These are phyloP conservation scores for Colletotrichum sp. DNA, from an alignment of 2,329 filamentous ascomycete species.

Conservation along the genomic window DNA sequence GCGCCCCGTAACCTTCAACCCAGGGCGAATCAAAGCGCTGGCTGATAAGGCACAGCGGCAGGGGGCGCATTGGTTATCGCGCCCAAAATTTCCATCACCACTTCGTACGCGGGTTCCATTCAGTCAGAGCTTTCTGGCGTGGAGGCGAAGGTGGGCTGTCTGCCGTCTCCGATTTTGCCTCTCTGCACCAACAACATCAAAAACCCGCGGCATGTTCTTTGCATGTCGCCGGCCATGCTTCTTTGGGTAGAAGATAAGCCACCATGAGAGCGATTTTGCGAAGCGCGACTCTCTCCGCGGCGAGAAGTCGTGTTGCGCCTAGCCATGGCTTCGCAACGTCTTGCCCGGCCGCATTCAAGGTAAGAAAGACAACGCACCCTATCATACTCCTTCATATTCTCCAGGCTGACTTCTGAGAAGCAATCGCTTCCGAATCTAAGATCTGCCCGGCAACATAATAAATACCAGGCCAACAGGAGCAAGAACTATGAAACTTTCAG, in stretches of 20 bases:
- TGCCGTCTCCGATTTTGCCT: neutral
- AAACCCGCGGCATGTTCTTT: neutral
- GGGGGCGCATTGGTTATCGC: conserved; percentile 11
- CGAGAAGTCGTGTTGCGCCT: neutral
- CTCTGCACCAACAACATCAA: neutral
- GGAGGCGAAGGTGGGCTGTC: neutral
- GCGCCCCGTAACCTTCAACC: neutral
- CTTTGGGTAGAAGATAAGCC: neutral
- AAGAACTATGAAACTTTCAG: conserved; percentile 19
- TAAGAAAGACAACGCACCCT: neutral
- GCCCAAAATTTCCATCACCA: conserved; percentile 12
- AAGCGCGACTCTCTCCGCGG: neutral
- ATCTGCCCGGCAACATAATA: neutral
- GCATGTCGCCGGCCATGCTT: conserved; percentile 12
- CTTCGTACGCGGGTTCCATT: neutral
- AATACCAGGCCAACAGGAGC: neutral
- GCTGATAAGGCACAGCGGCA: neutral
- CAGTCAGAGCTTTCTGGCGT: neutral
- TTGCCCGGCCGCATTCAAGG: conserved; percentile 3
- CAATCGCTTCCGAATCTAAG: neutral
- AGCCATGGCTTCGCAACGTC: conserved; percentile 20
- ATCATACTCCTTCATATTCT: neutral
- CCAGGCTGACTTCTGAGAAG: neutral
- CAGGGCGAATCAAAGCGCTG: neutral
- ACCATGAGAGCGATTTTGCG: conserved; percentile 20